phyloP scores from a whole-genome alignment of 306 rosid genomes.

The Prunus davidiana region DNA sequence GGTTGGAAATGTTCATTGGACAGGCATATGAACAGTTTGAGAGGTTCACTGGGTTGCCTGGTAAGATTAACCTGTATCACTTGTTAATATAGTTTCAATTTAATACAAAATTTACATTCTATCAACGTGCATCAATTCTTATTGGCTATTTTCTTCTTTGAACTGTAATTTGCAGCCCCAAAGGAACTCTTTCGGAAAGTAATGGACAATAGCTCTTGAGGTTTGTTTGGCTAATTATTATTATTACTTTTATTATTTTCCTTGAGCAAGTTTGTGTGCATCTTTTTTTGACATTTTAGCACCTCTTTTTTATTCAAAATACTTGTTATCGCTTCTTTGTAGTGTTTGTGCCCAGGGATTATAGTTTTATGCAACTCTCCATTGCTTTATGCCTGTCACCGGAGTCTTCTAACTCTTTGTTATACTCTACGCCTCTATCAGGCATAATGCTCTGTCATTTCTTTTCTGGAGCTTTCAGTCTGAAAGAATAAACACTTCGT shows the following conservation, averaged over 20 bases:
- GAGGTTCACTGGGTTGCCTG: constrained; percentile 83
- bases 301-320: neutral
- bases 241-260: neutral
- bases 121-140: constrained; percentile 13
- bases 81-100: constrained; percentile 7
- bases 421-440: neutral
- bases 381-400: neutral
- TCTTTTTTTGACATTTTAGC: neutral
- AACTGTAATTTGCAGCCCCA: constrained; percentile 61
- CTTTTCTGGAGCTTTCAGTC: neutral
- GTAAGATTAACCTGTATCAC: constrained; percentile 36
- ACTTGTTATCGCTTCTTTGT: neutral
- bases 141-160: constrained; percentile 15
- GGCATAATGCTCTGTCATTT: neutral
- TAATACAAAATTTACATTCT: constrained; percentile 9
- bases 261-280: neutral
- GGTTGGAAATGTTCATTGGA: constrained; percentile 84
- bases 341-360: neutral
- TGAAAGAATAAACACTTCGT: neutral
- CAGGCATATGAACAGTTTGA: constrained; percentile 86
- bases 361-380: neutral
- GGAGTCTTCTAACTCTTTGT: neutral
- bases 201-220: constrained; percentile 49
- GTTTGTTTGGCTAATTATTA: constrained; percentile 20
- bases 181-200: constrained; percentile 63